phyloP scores from a whole-genome alignment of 2,329 filamentous ascomycete genomes.

The Stagonosporopsis vannaccii region DNA sequence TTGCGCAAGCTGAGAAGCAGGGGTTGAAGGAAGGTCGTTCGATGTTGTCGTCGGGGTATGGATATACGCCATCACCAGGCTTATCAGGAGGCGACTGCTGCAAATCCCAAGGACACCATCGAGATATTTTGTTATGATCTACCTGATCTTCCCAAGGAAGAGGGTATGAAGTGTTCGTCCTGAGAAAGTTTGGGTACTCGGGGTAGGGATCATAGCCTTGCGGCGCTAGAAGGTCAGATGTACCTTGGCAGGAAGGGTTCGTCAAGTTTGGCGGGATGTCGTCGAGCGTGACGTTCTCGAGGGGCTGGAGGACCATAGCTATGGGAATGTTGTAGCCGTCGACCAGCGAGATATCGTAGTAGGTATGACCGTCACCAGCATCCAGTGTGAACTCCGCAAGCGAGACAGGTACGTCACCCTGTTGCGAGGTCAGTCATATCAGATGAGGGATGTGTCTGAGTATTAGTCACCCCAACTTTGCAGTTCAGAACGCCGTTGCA shows the following conservation, averaged over 20 bases:
- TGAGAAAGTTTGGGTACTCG: constrained; percentile 60
- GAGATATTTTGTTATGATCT: constrained; percentile 63
- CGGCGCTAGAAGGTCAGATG: constrained; percentile 64
- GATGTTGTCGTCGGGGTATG: constrained; percentile 79
- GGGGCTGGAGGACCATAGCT: constrained; percentile 60
- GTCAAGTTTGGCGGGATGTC: constrained; percentile 77
- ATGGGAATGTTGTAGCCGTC: constrained; percentile 84
- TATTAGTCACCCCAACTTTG: constrained; percentile 67
- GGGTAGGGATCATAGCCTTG: constrained; percentile 58
- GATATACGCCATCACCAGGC: constrained; percentile 78
- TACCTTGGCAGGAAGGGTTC: constrained; percentile 79
- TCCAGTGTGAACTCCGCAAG: constrained; percentile 82
- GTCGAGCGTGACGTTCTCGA: constrained; percentile 66
- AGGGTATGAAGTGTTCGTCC: constrained; percentile 71
- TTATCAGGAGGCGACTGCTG: constrained; percentile 72
- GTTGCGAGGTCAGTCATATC: constrained; percentile 6
- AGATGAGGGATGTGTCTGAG: background rate
- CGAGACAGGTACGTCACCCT: constrained; percentile 77
- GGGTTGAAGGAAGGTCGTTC: constrained; percentile 76
- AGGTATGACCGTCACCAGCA: constrained; percentile 72
- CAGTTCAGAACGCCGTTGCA: constrained; percentile 76
- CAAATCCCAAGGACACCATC: constrained; percentile 84
- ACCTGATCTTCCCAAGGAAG: constrained; percentile 70
- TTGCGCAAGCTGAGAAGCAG: constrained; percentile 78
- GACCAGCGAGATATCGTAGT: constrained; percentile 85